Percentiles rank a stretch among this genome's conserved stretches.
These are phyloP conservation scores for Rhizopogon vinicolor DNA, from an alignment of 768 basidiomycete genomes.

Conservation along the genomic window DNA sequence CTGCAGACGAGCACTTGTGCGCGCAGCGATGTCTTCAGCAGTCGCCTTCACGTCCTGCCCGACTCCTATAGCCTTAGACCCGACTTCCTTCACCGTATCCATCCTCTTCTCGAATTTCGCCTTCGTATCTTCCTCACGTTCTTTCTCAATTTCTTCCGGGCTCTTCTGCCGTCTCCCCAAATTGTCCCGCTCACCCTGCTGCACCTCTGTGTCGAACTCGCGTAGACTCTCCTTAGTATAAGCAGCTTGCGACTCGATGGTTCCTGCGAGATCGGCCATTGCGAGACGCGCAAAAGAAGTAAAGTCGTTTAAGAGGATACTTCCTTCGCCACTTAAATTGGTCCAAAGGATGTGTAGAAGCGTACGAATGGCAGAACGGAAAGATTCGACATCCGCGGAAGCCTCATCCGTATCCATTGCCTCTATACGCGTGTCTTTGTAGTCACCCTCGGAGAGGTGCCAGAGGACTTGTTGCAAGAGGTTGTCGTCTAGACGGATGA, in stretches of 20 bases:
- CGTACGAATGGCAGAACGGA: conserved; percentile 46
- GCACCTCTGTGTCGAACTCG: conserved; percentile 52
- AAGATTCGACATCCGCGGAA: conserved; percentile 41
- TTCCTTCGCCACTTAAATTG: conserved; percentile 48
- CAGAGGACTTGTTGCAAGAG: conserved; percentile 61
- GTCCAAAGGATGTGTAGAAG: conserved; percentile 51
- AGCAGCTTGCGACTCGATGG: conserved; percentile 48
- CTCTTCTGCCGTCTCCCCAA: conserved; percentile 50
- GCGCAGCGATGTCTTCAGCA: conserved; percentile 40
- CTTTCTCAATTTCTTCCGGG: conserved; percentile 36
- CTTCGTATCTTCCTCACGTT: conserved; percentile 37
- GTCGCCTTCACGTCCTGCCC: conserved; percentile 39
- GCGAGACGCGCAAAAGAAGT: conserved; percentile 61
- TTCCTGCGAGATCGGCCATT: conserved; percentile 62
- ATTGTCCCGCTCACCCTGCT: conserved; percentile 54
- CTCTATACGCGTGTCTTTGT: conserved; percentile 33
- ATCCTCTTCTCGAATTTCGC: conserved; percentile 62
- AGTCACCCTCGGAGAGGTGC: conserved; percentile 56
- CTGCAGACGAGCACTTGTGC: conserved; percentile 38
- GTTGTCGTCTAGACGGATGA: conserved; percentile 46
- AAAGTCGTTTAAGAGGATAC: conserved; percentile 54
- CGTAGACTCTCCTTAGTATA: conserved; percentile 49
- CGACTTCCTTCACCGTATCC: conserved; percentile 57
- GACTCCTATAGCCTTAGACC: conserved; percentile 52
- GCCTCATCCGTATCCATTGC: conserved; percentile 40